Evolutionary conservation across 768 basidiomycete species (phyloP).

Genomic region (Mycena vulgaris): DNA sequence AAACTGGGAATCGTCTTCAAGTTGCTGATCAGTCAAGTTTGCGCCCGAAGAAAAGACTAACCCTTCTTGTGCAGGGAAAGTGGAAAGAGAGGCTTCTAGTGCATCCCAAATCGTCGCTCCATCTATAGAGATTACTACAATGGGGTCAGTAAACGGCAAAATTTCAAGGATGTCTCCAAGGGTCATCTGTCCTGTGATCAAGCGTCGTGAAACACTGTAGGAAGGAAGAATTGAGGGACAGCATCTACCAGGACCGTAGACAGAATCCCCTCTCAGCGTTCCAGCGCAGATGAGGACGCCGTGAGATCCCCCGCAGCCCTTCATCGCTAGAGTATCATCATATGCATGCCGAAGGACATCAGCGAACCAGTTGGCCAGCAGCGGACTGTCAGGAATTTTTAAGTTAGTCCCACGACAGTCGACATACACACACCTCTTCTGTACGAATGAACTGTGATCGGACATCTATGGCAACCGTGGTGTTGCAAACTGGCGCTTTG

Average conservation of each 20-base stretch:
- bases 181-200: conserved; percentile 74
- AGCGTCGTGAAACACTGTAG: not conserved
- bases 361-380: conserved; percentile 86
- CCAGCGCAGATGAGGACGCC: conserved; percentile 88
- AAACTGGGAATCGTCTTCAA: conserved; percentile 88
- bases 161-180: conserved; percentile 93
- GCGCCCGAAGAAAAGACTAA: conserved; percentile 43
- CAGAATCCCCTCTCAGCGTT: conserved; percentile 87
- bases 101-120: conserved; percentile 87
- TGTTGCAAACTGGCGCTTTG: conserved; percentile 83
- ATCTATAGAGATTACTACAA: conserved; percentile 85
- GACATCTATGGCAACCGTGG: conserved; percentile 77
- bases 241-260: conserved; percentile 82
- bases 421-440: conserved; percentile 69
- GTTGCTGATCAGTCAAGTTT: not conserved
- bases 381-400: conserved; percentile 63
- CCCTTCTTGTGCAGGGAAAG: conserved; percentile 95
- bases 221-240: not conserved
- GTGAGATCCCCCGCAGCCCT: conserved; percentile 77
- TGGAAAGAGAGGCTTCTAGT: conserved; percentile 78
- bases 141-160: conserved; percentile 89
- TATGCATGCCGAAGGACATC: conserved; percentile 89
- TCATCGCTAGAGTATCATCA: conserved; percentile 75
- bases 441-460: conserved; percentile 83
- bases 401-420: not conserved